Conservation (phyloP, 2,329 filamentous ascomycete species). For the Fusarium nematophilum region DNA sequence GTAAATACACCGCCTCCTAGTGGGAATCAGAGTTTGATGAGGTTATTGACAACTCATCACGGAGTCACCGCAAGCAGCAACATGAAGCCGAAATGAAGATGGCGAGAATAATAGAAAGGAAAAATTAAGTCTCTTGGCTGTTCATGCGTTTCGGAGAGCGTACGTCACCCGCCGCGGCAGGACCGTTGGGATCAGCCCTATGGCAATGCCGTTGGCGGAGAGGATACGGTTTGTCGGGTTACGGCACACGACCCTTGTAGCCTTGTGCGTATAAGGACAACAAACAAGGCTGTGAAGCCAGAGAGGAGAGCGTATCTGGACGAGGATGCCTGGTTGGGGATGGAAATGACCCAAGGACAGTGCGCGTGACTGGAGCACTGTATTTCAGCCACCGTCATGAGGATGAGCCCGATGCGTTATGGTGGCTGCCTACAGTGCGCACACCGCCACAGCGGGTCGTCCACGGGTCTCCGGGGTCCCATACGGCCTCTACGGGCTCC, state of each 20-base stretch:
- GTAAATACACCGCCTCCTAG: neutral
- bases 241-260: conserved; percentile 12
- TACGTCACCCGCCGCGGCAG: conserved; percentile 24
- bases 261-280: conserved; percentile 9
- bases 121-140: conserved; percentile 15
- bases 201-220: conserved; percentile 8
- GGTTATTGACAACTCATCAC: conserved; percentile 7
- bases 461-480: conserved; percentile 4
- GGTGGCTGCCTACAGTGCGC: conserved; percentile 3
- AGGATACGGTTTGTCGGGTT: conserved; percentile 8
- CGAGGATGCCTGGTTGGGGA: conserved; percentile 19
- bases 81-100: too few species aligned
- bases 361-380: conserved; percentile 3
- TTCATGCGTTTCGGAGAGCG: conserved; percentile 21
- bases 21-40: neutral
- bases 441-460: neutral
- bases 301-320: conserved; percentile 33
- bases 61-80: neutral
- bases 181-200: conserved; percentile 10
- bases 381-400: conserved; percentile 3
- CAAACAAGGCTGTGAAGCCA: conserved; percentile 18
- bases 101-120: too few species aligned
- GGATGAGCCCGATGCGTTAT: neutral
- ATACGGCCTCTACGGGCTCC: conserved; percentile 2
- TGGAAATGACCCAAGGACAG: conserved; percentile 19